phyloP scores from a whole-genome alignment of 2,329 filamentous ascomycete species.

The Fusarium floridanum region DNA sequence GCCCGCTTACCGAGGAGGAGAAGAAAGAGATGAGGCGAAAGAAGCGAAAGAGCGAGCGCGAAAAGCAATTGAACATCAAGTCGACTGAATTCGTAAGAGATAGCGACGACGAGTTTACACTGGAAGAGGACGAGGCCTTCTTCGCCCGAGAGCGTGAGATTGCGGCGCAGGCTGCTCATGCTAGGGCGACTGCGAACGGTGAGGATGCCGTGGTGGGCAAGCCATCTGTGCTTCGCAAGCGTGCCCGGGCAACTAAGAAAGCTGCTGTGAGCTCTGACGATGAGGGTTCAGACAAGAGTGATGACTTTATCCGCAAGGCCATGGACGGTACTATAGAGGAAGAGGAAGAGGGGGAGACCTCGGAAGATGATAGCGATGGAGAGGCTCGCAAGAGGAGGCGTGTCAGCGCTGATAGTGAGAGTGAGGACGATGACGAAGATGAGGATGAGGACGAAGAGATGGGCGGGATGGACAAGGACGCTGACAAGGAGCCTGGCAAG shows the following conservation, averaged over 20 bases:
- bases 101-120: constrained; percentile 91
- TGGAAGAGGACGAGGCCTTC: constrained; percentile 77
- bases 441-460: constrained; percentile 19
- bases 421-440: constrained; percentile 1
- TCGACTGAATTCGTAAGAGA: constrained; percentile 84
- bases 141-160: constrained; percentile 77
- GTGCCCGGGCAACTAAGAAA: constrained; percentile 11
- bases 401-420: constrained; percentile 42
- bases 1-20: constrained; percentile 70
- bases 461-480: constrained; percentile 44
- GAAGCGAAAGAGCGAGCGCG: constrained; percentile 69
- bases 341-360: constrained; percentile 46
- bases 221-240: constrained; percentile 44
- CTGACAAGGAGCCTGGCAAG: constrained; percentile 4
- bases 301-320: constrained; percentile 36
- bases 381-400: constrained; percentile 55
- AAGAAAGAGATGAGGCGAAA: constrained; percentile 73
- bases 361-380: constrained; percentile 50
- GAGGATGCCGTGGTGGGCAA: neutral
- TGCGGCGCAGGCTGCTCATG: constrained; percentile 64
- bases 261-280: constrained; percentile 1
- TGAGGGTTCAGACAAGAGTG: constrained; percentile 40
- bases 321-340: constrained; percentile 42
- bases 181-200: constrained; percentile 45
- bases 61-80: constrained; percentile 87